A percentile compares a stretch with the other conserved stretches of the same genome.
Conservation (phyloP, 2,329 filamentous ascomycete genomes). For the Tolypocladium tundrense region DNA sequence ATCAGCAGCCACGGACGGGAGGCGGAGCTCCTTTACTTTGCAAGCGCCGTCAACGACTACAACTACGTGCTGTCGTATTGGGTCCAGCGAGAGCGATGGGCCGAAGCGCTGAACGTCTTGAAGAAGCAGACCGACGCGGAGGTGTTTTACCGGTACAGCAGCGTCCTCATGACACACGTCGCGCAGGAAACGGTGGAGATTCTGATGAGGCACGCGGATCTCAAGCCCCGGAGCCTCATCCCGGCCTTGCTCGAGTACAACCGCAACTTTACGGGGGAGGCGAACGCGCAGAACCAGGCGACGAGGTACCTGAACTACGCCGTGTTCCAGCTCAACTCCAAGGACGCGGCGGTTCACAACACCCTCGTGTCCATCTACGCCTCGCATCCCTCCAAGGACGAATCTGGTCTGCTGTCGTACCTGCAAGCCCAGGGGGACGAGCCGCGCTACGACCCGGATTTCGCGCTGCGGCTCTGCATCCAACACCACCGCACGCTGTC, state of each 20-base stretch:
- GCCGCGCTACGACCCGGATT: slow-evolving; percentile 86
- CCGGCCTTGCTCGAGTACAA: slow-evolving; percentile 93
- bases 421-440: slow-evolving; percentile 83
- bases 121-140: slow-evolving; percentile 89
- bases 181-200: slow-evolving; percentile 87
- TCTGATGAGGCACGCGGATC: slow-evolving; percentile 78
- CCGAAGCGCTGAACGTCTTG: slow-evolving; percentile 73
- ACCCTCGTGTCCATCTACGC: slow-evolving; percentile 95
- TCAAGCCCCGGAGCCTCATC: slow-evolving; percentile 80
- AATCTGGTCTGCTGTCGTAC: slow-evolving; percentile 77
- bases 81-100: slow-evolving; percentile 91
- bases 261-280: slow-evolving; percentile 53
- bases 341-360: slow-evolving; percentile 86
- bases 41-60: slow-evolving; percentile 79
- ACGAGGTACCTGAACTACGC: slow-evolving; percentile 88
- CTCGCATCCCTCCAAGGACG: slow-evolving; percentile 71
- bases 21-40: slow-evolving; percentile 84
- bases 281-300: slow-evolving; percentile 74
- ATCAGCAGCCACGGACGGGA: slow-evolving; percentile 93
- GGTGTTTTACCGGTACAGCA: slow-evolving; percentile 94
- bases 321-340: slow-evolving; percentile 74
- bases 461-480: slow-evolving; percentile 90
- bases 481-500: slow-evolving; percentile 87
- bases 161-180: slow-evolving; percentile 86
- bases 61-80: slow-evolving; percentile 94